These are phyloP conservation scores for Melianthus villosus DNA, from an alignment of 441 rosid species.

Conservation along the genomic window DNA sequence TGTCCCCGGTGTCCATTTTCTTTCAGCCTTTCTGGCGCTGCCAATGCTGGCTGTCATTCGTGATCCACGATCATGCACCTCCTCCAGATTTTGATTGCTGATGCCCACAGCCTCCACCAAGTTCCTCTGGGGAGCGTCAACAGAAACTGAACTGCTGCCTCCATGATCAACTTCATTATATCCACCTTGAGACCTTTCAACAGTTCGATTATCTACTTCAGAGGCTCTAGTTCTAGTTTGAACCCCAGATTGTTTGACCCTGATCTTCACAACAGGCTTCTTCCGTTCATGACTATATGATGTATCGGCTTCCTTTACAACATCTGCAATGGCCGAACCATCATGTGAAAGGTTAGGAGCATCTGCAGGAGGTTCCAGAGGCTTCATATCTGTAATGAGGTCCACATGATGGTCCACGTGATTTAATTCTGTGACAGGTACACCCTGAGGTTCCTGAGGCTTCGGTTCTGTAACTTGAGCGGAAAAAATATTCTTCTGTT, in stretches of 20 bases:
- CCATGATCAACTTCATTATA: conserved; percentile 34
- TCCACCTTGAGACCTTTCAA: conserved; percentile 56
- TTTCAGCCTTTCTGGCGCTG: too few species aligned
- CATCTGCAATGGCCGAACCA: conserved; percentile 20
- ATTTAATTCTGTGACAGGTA: not conserved
- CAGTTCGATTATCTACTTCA: conserved; percentile 50
- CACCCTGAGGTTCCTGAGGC: conserved; percentile 6
- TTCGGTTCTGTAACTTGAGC: conserved; percentile 31
- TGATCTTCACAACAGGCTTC: conserved; percentile 53
- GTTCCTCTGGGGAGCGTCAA: conserved; percentile 82
- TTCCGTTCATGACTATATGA: conserved; percentile 39
- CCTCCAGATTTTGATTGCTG: conserved; percentile 72
- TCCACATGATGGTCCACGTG: conserved; percentile 20
- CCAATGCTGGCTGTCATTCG: conserved; percentile 91
- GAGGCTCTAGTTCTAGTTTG: conserved; percentile 60
- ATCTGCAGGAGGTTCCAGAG: conserved; percentile 26
- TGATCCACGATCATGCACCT: conserved; percentile 77
- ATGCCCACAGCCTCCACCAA: conserved; percentile 55
- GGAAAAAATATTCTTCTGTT: conserved; percentile 36
- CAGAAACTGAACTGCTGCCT: conserved; percentile 74
- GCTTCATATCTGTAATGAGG: conserved; percentile 1
- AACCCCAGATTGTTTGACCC: conserved; percentile 52
- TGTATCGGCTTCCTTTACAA: conserved; percentile 13
- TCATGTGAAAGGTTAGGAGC: conserved; percentile 16
- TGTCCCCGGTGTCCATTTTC: too few species aligned